Base-by-base conservation (phyloP, 208 protist genomes). In the Blechomonas ayalai region DNA sequence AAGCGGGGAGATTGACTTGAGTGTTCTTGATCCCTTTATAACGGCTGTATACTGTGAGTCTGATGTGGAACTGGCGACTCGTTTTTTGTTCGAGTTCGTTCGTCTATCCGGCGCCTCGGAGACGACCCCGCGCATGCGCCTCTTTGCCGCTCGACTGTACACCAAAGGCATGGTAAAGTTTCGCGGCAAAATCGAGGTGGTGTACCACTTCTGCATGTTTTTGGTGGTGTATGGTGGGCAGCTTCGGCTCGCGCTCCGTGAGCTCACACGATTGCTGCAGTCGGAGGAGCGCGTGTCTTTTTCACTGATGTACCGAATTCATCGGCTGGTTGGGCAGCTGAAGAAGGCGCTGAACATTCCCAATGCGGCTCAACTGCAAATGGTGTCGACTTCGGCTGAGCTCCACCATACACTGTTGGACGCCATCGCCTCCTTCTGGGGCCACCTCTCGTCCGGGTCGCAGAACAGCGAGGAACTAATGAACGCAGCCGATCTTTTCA, bases 141-240 rank as follows among this genome's bases (percentile, higher is more conserved):
- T 35, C 19, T 69, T 48, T 34, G 55, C 55, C 20, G 43, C 35
- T 3, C 53, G 55, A n/a, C 63, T 69, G 47, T 65, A 59, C 38
- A 64, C 35, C 16, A 69, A 64, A 28, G 61, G 61, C 38, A 40
- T 65, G 34, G 27, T 23, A 12, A 62, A 69, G 56, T 69, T 43
- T 35, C 44, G 22, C 31, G 33, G 16, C 28, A 22, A 38, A 20
- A 23, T 39, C 4, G 5, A 52, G 4, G 7, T 66, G 9, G 4
- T 24, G 34, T 44, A 56, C 18, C 38, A 51, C 15, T 64, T 69
- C 40, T 29, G 32, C 32, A 54, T 59, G 10, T 69, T 64, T 31
- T 51, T 69, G n/a, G 19, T 32, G 26, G 23, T 55, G 24, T 64
- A 59, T 33, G 55, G n/a, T 6, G 13, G 31, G 10, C 41, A 53